Percentiles rank a stretch among this genome's conserved stretches.
phyloP scores from a whole-genome alignment of 2,329 filamentous ascomycete genomes.

The Phoma sp. region DNA sequence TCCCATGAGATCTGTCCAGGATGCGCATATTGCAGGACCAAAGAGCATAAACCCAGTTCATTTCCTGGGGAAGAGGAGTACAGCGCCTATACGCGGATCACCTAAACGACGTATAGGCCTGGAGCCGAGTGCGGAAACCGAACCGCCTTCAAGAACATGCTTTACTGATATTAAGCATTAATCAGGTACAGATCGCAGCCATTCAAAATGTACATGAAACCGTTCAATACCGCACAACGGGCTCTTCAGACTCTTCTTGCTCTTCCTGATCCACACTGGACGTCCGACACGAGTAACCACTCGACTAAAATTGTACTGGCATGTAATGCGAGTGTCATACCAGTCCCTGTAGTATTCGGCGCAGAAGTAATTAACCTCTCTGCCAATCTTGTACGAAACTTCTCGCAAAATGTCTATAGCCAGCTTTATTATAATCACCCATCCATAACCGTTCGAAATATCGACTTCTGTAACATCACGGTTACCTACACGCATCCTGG shows the following conservation, averaged over 20 bases:
- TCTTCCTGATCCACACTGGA: background rate
- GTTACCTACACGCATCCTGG: slow-evolving; percentile 49
- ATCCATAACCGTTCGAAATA: slow-evolving; percentile 3
- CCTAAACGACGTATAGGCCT: background rate
- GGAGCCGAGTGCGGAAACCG: too few relatives aligned
- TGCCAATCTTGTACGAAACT: slow-evolving; percentile 21
- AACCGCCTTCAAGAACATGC: background rate
- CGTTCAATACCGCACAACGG: background rate
- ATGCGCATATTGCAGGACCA: background rate
- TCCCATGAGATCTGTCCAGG: background rate
- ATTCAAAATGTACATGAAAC: background rate
- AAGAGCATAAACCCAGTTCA: too few relatives aligned
- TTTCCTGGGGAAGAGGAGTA: too few relatives aligned
- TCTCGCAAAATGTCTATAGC: slow-evolving; percentile 12
- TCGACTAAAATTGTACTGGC: background rate
- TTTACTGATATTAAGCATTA: background rate
- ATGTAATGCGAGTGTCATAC: slow-evolving; percentile 12
- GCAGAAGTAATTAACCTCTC: slow-evolving; percentile 21
- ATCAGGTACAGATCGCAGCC: background rate
- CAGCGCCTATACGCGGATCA: background rate
- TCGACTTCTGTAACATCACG: slow-evolving; percentile 47
- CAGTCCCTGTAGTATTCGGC: slow-evolving; percentile 16
- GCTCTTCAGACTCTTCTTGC: background rate
- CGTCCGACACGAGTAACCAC: background rate
- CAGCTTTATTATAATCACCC: slow-evolving; percentile 19